phyloP scores from a whole-genome alignment of 1,139 yeast genomes.

The Candida gigantensis region DNA sequence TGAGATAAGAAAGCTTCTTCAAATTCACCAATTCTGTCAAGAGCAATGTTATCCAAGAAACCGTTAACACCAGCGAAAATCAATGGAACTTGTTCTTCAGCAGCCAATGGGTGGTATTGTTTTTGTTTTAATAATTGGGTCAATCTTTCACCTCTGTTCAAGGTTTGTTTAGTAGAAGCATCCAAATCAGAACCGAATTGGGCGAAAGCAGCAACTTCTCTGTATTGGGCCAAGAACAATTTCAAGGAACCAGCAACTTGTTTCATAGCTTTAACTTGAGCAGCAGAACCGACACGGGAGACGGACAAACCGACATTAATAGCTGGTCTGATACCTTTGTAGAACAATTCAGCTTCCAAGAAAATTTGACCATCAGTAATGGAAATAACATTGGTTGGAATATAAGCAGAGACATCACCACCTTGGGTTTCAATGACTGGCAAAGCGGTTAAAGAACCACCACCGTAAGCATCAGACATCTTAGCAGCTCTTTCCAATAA shows the following conservation, averaged over 20 bases:
- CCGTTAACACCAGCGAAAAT: slow-evolving; percentile 99
- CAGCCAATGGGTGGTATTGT: slow-evolving; percentile 95
- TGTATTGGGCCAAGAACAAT: slow-evolving; percentile 99
- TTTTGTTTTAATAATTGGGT: slow-evolving; percentile 98
- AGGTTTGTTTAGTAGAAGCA: slow-evolving; percentile 99
- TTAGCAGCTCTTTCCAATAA: slow-evolving; percentile 96
- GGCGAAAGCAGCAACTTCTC: slow-evolving; percentile 99
- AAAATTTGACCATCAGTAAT: slow-evolving; percentile 97
- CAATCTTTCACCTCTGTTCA: slow-evolving; percentile 99
- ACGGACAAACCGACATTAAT: slow-evolving; percentile 99
- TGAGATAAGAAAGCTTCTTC: slow-evolving; percentile 90
- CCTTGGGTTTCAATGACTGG: slow-evolving; percentile 98
- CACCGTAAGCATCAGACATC: slow-evolving; percentile 88
- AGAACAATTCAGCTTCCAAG: slow-evolving; percentile 99
- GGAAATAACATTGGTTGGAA: slow-evolving; percentile 96
- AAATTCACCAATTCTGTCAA: slow-evolving; percentile 85
- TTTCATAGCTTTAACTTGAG: slow-evolving; percentile 99
- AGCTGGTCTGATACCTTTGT: slow-evolving; percentile 99
- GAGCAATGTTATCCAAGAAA: slow-evolving; percentile 86
- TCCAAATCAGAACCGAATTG: slow-evolving; percentile 99
- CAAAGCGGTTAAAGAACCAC: slow-evolving; percentile 94
- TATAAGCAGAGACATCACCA: slow-evolving; percentile 98
- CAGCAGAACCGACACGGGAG: slow-evolving; percentile 99
- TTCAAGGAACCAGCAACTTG: slow-evolving; percentile 99
- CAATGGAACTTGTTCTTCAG: slow-evolving; percentile 98